These are phyloP conservation scores for Venturia aucupariae DNA, from an alignment of 2,329 filamentous ascomycete genomes.

Conservation along the genomic window DNA sequence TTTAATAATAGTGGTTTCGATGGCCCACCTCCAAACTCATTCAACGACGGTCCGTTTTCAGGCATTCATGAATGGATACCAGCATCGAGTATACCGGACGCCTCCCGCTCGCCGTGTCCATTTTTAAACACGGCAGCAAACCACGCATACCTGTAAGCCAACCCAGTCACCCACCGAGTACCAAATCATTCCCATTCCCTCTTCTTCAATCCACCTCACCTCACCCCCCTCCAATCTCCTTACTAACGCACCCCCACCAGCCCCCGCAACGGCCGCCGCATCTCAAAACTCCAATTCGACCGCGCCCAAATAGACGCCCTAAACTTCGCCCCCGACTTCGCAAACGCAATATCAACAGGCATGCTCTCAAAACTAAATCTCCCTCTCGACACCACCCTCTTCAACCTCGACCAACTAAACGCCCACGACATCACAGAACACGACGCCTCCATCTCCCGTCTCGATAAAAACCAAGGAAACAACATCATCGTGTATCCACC, in stretches of 20 bases:
- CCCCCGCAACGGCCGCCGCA: conserved; percentile 6
- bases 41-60: neutral
- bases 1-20: neutral
- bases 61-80: conserved; percentile 12
- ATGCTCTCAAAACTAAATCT: conserved; percentile 2
- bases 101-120: conserved; percentile 10
- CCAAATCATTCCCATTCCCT: neutral
- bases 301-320: neutral
- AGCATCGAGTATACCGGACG: neutral
- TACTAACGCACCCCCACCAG: neutral
- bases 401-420: conserved; percentile 13
- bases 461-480: conserved; percentile 12
- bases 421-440: conserved; percentile 11
- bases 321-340: conserved; percentile 10
- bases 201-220: neutral
- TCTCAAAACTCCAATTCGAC: neutral
- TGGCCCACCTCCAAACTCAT: neutral
- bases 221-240: neutral
- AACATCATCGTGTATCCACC: neutral
- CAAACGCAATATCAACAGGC: conserved; percentile 2
- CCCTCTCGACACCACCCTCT: neutral
- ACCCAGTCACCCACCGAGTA: neutral
- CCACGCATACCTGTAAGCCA: conserved; percentile 9
- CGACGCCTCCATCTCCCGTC: conserved; percentile 11
- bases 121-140: conserved; percentile 13